Percentiles rank a stretch among this genome's conserved stretches.
These are phyloP conservation scores for Zygosaccharomyces pseudobailii DNA, from an alignment of 1,139 yeast species.

Conservation along the genomic window DNA sequence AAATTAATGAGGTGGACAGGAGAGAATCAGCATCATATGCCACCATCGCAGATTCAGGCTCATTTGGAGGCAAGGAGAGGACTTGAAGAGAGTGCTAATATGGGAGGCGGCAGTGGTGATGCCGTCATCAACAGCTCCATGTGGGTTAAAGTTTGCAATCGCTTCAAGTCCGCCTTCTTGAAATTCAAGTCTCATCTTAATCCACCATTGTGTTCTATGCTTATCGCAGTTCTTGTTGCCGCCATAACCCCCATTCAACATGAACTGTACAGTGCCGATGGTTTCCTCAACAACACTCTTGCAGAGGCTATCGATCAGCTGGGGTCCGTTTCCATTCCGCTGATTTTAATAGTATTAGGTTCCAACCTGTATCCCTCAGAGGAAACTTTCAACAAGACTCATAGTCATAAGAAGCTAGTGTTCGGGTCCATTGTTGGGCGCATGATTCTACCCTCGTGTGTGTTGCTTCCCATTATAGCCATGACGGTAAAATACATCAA, in stretches of 20 bases:
- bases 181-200: slow-evolving; percentile 55
- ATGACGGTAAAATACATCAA: slow-evolving; percentile 56
- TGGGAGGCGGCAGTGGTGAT: background rate
- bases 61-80: slow-evolving; percentile 11
- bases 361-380: slow-evolving; percentile 66
- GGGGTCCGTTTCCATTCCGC: slow-evolving; percentile 86
- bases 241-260: slow-evolving; percentile 65
- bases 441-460: slow-evolving; percentile 66
- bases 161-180: background rate
- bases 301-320: slow-evolving; percentile 72
- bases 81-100: slow-evolving; percentile 4
- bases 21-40: slow-evolving; percentile 33
- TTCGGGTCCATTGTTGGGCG: slow-evolving; percentile 64
- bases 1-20: slow-evolving; percentile 47
- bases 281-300: slow-evolving; percentile 72
- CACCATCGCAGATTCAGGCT: slow-evolving; percentile 25
- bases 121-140: slow-evolving; percentile 6
- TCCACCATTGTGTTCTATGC: slow-evolving; percentile 94
- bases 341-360: slow-evolving; percentile 68
- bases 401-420: slow-evolving; percentile 55
- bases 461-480: slow-evolving; percentile 61
- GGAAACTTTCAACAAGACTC: slow-evolving; percentile 62
- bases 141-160: slow-evolving; percentile 12
- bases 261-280: slow-evolving; percentile 56
- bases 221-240: slow-evolving; percentile 77